phyloP scores from a whole-genome alignment of 768 basidiomycete genomes.

The Agrocybe praecox region DNA sequence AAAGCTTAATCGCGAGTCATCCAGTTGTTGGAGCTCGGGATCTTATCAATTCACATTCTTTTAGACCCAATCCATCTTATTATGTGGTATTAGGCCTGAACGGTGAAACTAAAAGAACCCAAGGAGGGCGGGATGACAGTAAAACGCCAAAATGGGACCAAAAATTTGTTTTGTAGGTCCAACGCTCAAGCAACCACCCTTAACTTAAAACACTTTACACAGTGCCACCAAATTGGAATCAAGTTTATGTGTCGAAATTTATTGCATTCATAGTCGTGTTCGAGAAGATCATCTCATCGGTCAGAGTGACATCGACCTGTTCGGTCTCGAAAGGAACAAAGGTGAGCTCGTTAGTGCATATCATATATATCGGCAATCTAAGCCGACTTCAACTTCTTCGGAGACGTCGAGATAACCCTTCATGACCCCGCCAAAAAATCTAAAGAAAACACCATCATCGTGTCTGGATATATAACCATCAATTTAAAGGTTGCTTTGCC shows the following conservation, averaged over 20 bases:
- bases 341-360: not conserved
- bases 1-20: not conserved
- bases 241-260: not conserved
- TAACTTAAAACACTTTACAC: not conserved
- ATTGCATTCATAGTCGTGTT: not conserved
- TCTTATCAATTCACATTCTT: not conserved
- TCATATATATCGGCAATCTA: not conserved
- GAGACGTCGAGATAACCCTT: not conserved
- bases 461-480: not conserved
- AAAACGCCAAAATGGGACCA: constrained; percentile 1
- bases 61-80: not conserved
- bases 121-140: not conserved
- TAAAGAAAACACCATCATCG: not conserved
- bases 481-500: not conserved
- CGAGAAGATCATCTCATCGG: not conserved
- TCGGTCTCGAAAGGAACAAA: not conserved
- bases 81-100: not conserved
- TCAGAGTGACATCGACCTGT: not conserved
- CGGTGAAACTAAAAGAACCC: not conserved
- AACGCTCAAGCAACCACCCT: not conserved
- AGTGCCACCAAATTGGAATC: not conserved
- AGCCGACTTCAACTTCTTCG: not conserved
- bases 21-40: not conserved
- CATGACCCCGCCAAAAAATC: not conserved
- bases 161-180: constrained; percentile 6